These are phyloP conservation scores for Phaseolus coccineus DNA, from an alignment of 331 rosid species.

Conservation along the genomic window DNA sequence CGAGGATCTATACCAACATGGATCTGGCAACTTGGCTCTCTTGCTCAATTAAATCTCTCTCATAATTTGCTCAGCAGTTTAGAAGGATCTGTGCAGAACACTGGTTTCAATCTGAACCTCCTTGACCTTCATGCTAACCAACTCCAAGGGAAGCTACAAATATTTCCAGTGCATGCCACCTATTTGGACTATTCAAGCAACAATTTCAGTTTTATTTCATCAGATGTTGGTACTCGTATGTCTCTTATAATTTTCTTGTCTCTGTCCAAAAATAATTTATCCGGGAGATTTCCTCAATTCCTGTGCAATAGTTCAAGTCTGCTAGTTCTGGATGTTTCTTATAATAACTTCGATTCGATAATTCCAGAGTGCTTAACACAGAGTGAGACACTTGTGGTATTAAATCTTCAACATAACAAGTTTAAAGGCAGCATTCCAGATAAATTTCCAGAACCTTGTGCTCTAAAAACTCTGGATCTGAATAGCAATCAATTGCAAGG, in stretches of 20 bases:
- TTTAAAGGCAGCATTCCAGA: slow-evolving; percentile 38
- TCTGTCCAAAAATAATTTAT: slow-evolving; percentile 44
- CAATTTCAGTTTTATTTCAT: slow-evolving; percentile 39
- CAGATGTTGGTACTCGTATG: slow-evolving; percentile 8
- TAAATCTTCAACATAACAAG: slow-evolving; percentile 50
- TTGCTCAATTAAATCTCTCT: slow-evolving; percentile 30
- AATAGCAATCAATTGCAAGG: slow-evolving; percentile 50
- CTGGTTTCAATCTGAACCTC: fast-evolving
- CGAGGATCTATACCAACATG: slow-evolving; percentile 48
- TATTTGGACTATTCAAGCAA: slow-evolving; percentile 52
- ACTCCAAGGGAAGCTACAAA: slow-evolving; percentile 40
- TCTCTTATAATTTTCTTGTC: background rate
- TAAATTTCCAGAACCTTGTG: slow-evolving; percentile 43
- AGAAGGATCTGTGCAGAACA: slow-evolving; percentile 23
- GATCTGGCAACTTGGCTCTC: slow-evolving; percentile 47
- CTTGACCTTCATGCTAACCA: slow-evolving; percentile 57
- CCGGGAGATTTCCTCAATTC: slow-evolving; percentile 46
- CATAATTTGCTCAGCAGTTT: slow-evolving; percentile 31
- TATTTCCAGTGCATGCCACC: background rate
- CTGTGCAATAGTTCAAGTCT: slow-evolving; percentile 51
- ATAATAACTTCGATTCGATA: slow-evolving; percentile 41
- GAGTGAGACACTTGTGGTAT: slow-evolving; percentile 41
- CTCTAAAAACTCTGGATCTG: slow-evolving; percentile 49
- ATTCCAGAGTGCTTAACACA: slow-evolving; percentile 50
- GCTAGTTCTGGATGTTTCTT: slow-evolving; percentile 58